Evolutionary conservation across 1,139 yeast genomes (phyloP), one percentile per base, ranked within the genome.

Genomic region (Pneumocystis murina): DNA sequence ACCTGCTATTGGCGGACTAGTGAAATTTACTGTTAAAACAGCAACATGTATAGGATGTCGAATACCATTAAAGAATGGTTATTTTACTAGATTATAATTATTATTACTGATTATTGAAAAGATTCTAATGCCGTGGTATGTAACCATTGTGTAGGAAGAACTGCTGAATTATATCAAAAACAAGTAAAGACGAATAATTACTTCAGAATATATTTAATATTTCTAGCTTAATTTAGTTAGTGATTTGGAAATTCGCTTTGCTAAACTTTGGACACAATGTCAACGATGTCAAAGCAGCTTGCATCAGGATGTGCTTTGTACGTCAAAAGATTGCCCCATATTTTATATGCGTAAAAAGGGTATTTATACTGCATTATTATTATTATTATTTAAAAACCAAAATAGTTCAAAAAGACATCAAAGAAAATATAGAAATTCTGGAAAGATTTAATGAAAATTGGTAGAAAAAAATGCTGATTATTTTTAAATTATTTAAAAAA

Each of bases 221-320:
- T 48, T 48, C 12, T 48, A 48, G 55, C 55, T 48, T 24, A 48
- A 48, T 48, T 6, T 48, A 24, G 55, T 91, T 80, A 87, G 89
- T 71, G 84, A 83, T 62, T 75, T 92, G 68, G 96, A 94, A 72
- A 82, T 83, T 67, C 86, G 86, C 70, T 94, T 89, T 71, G 85
- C 96, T 1, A 78, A 95, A 68, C 77, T 94, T 66, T 94, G 99
- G 99, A 92, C 98, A 0, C 96, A 94, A 72, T 94, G 99, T 73
- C 99, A 94, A 75, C 79, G 97, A 68, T 94, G 98, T 74, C 97
- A 94, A 71, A 97, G 97, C 0, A 87, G 95, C 30, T 77, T 94
- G 66, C 97, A 92, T 71, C 97, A 90, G 74, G 97, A 92, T 70
- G 98, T 94, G 7, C 78, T 92, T 58, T 94, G 99, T 73, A 86